Evolutionary conservation across 768 basidiomycete species (phyloP).

Genomic region (Tephrocybe sp.): DNA sequence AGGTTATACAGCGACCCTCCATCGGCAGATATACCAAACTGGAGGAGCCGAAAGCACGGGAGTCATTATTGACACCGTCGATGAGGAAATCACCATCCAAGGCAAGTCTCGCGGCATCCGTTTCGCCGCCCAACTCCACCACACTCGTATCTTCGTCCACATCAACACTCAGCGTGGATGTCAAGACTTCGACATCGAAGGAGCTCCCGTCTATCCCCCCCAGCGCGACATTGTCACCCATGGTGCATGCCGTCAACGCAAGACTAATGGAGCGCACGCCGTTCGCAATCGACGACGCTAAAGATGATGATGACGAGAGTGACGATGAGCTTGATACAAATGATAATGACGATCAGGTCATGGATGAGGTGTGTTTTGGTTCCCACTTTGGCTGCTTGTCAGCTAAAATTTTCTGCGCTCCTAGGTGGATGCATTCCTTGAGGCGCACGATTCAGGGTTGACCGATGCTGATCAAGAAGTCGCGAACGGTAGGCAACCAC

Average conservation of each 20-base stretch:
- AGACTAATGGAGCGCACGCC: conserved; percentile 90
- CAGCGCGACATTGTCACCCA: conserved; percentile 49
- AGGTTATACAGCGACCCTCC: conserved; percentile 77
- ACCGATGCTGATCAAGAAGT: conserved; percentile 78
- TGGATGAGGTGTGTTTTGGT: conserved; percentile 71
- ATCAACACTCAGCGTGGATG: conserved; percentile 53
- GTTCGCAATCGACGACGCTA: conserved; percentile 96
- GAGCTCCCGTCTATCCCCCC: conserved; percentile 32
- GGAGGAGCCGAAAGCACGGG: conserved; percentile 86
- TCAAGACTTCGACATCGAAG: conserved; percentile 30
- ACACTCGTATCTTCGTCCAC: conserved; percentile 35
- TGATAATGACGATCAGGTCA: conserved; percentile 71
- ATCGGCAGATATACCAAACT: conserved; percentile 84
- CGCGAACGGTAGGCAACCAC: conserved; percentile 59
- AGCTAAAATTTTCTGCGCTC: not conserved
- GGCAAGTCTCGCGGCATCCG: conserved; percentile 41
- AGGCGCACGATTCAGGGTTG: conserved; percentile 87
- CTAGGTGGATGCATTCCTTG: conserved; percentile 90
- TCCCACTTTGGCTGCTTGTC: not conserved
- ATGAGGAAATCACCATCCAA: conserved; percentile 62
- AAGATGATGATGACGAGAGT: conserved; percentile 66
- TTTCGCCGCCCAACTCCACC: conserved; percentile 29
- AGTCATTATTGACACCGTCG: conserved; percentile 76
- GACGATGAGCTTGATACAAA: conserved; percentile 53
- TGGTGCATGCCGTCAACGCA: conserved; percentile 75